phyloP scores from a whole-genome alignment of 208 protist genomes.

The Trypanosomatidae sp. region DNA sequence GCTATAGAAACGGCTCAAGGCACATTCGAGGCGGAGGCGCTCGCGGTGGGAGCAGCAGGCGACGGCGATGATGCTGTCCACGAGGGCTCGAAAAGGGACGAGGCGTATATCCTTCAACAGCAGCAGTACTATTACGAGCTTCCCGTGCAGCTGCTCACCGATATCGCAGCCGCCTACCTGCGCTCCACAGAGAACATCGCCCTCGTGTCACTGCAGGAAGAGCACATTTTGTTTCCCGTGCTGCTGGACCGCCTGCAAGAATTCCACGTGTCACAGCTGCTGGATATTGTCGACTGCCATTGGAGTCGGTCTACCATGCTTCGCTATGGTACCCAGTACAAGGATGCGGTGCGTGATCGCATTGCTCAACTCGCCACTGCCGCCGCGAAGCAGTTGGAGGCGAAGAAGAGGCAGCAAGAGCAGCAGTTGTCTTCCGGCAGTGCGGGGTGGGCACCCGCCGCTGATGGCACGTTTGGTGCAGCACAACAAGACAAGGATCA shows the following conservation, averaged over 20 bases:
- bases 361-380: conserved; percentile 58
- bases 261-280: conserved; percentile 47
- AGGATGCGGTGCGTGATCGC: conserved; percentile 66
- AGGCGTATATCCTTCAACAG: conserved; percentile 11
- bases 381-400: conserved; percentile 20
- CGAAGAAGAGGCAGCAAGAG: conserved; percentile 6
- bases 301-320: conserved; percentile 71
- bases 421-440: not conserved
- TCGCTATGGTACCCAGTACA: conserved; percentile 61
- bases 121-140: conserved; percentile 31
- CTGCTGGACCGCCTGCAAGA: conserved; percentile 51
- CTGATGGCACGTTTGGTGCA: not conserved
- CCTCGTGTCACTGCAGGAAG: conserved; percentile 61
- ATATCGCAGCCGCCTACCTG: conserved; percentile 44
- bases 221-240: conserved; percentile 74
- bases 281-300: conserved; percentile 64
- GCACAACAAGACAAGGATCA: not conserved
- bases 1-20: not conserved
- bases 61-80: not conserved
- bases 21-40: not conserved
- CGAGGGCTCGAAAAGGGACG: not conserved
- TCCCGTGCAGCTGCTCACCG: conserved; percentile 30
- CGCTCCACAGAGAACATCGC: conserved; percentile 42
- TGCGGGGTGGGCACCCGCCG: not conserved
- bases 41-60: not conserved